A percentile compares a stretch with the other conserved stretches of the same genome.
These are phyloP conservation scores for Acanthamoeba sp. DNA, from an alignment of 208 protist species.

Conservation along the genomic window DNA sequence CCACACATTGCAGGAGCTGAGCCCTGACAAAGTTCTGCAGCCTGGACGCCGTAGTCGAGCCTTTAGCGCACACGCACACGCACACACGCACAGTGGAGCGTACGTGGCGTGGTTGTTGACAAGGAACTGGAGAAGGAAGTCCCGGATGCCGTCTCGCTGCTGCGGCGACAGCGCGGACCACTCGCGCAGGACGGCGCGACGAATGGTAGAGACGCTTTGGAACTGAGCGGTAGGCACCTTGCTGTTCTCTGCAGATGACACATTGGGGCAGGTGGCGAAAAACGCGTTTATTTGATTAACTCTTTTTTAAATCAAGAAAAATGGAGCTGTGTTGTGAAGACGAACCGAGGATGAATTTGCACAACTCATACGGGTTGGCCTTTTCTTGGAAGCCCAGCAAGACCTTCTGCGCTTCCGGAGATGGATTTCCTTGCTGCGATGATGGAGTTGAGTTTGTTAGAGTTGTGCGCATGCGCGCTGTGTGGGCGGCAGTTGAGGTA, in stretches of 20 bases:
- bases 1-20: slow-evolving; percentile 23
- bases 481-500: no score
- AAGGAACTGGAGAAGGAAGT: slow-evolving; percentile 43
- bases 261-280: no score
- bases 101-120: slow-evolving; percentile 16
- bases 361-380: neutral
- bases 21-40: slow-evolving; percentile 34
- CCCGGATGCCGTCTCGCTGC: neutral
- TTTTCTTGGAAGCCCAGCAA: slow-evolving; percentile 6
- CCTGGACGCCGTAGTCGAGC: neutral
- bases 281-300: no score
- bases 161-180: neutral
- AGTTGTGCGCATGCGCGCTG: no score
- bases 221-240: slow-evolving; percentile 42
- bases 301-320: neutral
- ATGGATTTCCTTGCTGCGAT: slow-evolving; percentile 34
- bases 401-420: slow-evolving; percentile 6
- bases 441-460: no score
- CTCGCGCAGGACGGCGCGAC: slow-evolving; percentile 4
- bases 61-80: neutral
- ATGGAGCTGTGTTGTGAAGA: neutral
- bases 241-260: slow-evolving; percentile 39
- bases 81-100: neutral
- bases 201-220: slow-evolving; percentile 21
- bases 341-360: slow-evolving; percentile 50